Evolutionary conservation across 2,329 filamentous ascomycete genomes (phyloP).

Genomic region (Diaporthe citriasiana): DNA sequence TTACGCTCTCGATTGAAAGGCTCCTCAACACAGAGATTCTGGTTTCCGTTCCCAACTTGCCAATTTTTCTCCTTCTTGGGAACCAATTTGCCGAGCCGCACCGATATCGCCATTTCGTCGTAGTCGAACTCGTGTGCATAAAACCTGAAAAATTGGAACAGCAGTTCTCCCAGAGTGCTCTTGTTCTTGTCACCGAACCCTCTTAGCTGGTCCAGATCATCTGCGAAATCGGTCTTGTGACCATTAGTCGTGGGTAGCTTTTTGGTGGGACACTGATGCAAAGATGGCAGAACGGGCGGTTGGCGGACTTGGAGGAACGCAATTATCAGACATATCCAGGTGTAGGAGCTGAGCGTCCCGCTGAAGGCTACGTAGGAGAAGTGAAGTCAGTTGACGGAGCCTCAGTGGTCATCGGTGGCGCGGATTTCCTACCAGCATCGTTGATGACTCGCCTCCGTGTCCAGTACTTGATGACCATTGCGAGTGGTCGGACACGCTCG

Average conservation of each 20-base stretch:
- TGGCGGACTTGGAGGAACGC: constrained; percentile 92
- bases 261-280: constrained; percentile 81
- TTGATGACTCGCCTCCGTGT: constrained; percentile 93
- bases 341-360: constrained; percentile 96
- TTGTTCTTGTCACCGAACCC: constrained; percentile 85
- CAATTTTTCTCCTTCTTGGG: constrained; percentile 90
- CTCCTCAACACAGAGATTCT: constrained; percentile 94
- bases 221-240: constrained; percentile 83
- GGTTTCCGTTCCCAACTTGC: constrained; percentile 83
- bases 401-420: not conserved
- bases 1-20: constrained; percentile 94
- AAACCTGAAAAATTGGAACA: constrained; percentile 96
- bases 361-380: constrained; percentile 76
- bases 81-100: constrained; percentile 83
- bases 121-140: constrained; percentile 96
- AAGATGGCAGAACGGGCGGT: constrained; percentile 85
- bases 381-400: constrained; percentile 26
- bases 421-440: constrained; percentile 84
- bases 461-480: constrained; percentile 99
- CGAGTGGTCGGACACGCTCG: constrained; percentile 88
- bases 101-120: constrained; percentile 85
- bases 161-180: constrained; percentile 84
- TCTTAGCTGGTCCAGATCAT: constrained; percentile 81
- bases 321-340: constrained; percentile 99
- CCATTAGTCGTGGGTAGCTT: constrained; percentile 74